Conservation (phyloP, 2,329 filamentous ascomycete genomes). For the Paraphaeosphaeria minitans region DNA sequence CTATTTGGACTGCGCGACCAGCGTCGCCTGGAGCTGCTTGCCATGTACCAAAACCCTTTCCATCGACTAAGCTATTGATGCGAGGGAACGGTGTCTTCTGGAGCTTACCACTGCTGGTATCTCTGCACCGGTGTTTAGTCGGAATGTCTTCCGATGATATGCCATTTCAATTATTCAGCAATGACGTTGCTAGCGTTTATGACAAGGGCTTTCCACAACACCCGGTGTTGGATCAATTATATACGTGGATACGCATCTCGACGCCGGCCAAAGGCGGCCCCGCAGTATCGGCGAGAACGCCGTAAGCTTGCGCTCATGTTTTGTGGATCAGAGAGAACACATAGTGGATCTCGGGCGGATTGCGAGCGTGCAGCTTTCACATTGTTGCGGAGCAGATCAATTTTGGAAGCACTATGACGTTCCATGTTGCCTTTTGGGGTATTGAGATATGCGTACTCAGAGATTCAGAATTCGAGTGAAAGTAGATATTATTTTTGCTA, state of each 20-base stretch:
- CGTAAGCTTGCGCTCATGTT: background rate
- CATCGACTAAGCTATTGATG: background rate
- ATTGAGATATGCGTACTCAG: background rate
- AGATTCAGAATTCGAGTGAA: background rate
- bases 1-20: conserved; percentile 39
- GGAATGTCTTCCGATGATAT: conserved; percentile 27
- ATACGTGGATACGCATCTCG: background rate
- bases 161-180: conserved; percentile 8
- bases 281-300: conserved; percentile 5
- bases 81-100: background rate
- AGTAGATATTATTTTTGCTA: background rate
- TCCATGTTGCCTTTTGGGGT: background rate
- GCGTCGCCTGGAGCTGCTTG: conserved; percentile 17
- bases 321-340: conserved; percentile 32
- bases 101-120: conserved; percentile 14
- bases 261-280: background rate
- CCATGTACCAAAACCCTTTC: conserved; percentile 25
- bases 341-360: background rate
- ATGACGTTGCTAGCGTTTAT: background rate
- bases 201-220: background rate
- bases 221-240: background rate
- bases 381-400: background rate
- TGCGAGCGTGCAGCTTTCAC: background rate
- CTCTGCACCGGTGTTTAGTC: conserved; percentile 18
- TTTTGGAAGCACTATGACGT: background rate